Percentiles rank a stretch among this genome's conserved stretches.
These are phyloP conservation scores for Phaffomyces thermotolerans DNA, from an alignment of 805 yeast genomes.

Conservation along the genomic window DNA sequence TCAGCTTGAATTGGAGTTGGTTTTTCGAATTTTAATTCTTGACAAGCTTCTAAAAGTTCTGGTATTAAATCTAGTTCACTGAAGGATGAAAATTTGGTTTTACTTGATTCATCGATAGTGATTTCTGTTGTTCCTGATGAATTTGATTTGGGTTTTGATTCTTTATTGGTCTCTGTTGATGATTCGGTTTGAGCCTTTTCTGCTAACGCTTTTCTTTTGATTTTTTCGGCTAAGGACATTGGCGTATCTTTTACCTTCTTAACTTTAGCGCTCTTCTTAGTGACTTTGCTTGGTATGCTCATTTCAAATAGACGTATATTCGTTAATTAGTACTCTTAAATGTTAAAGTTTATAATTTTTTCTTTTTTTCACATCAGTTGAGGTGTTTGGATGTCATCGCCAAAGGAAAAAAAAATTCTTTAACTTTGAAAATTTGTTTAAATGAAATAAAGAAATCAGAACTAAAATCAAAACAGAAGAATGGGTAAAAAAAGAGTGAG, in stretches of 20 bases:
- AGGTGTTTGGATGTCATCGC: conserved; percentile 25
- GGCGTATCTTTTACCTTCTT: conserved; percentile 27
- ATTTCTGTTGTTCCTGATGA: conserved; percentile 13
- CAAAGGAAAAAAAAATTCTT: conserved; percentile 10
- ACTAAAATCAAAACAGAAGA: background rate
- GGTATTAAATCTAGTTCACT: conserved; percentile 60
- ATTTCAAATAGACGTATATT: background rate
- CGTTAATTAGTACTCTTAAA: background rate
- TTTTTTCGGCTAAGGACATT: conserved; percentile 49
- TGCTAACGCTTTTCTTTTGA: conserved; percentile 34
- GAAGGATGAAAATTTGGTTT: conserved; percentile 34
- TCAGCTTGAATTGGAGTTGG: conserved; percentile 95
- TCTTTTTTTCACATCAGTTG: background rate
- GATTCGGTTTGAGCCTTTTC: conserved; percentile 8
- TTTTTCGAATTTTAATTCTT: conserved; percentile 59
- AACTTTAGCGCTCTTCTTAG: conserved; percentile 21
- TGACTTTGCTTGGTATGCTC: conserved; percentile 9
- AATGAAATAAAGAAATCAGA: background rate
- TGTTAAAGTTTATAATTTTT: too few species aligned
- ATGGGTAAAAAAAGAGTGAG: conserved; percentile 51
- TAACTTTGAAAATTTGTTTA: conserved; percentile 2
- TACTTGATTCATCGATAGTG: conserved; percentile 7
- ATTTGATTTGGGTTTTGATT: background rate
- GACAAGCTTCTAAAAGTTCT: conserved; percentile 74
- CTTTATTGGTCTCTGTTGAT: conserved; percentile 1